A percentile compares a stretch with the other conserved stretches of the same genome.
Evolutionary conservation across 2,329 filamentous ascomycete genomes (phyloP).

Genomic region (Daldinia eschscholtzii): DNA sequence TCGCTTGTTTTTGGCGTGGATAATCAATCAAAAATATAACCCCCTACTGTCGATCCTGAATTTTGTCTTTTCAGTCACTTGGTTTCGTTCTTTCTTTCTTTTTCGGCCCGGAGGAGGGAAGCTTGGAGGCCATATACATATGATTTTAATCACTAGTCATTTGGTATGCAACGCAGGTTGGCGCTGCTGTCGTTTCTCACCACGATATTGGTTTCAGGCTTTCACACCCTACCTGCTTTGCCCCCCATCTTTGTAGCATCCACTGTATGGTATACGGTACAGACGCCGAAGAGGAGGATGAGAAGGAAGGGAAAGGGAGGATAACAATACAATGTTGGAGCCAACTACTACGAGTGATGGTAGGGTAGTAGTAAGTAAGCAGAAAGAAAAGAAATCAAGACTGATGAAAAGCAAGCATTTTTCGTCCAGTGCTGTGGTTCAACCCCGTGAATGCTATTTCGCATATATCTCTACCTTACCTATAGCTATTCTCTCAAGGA

Average conservation of each 20-base stretch:
- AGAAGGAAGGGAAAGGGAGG: conserved; percentile 4
- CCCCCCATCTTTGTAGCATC: conserved; percentile 6
- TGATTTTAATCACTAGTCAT: conserved; percentile 32
- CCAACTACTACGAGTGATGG: conserved; percentile 8
- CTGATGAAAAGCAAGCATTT: conserved; percentile 33
- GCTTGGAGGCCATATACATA: conserved; percentile 15
- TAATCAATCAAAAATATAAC: conserved; percentile 16
- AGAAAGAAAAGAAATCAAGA: conserved; percentile 37
- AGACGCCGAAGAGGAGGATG: conserved; percentile 15
- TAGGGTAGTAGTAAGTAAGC: conserved; percentile 28
- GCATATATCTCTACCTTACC: not conserved
- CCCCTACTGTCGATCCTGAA: conserved; percentile 12
- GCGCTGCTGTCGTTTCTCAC: conserved; percentile 6
- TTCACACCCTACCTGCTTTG: not conserved
- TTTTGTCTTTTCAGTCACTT: conserved; percentile 29
- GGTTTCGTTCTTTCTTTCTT: conserved; percentile 5
- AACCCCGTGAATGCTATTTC: conserved; percentile 10
- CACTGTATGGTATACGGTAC: conserved; percentile 11
- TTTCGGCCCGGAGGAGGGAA: conserved; percentile 16
- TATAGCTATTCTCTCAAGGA: not conserved
- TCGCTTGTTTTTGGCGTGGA: conserved; percentile 8
- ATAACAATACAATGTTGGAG: not conserved
- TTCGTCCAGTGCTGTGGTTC: not conserved
- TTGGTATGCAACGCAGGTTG: conserved; percentile 14
- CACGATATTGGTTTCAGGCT: conserved; percentile 9